These are phyloP conservation scores for Tulasnella sp. DNA, from an alignment of 768 basidiomycete species.

Conservation along the genomic window DNA sequence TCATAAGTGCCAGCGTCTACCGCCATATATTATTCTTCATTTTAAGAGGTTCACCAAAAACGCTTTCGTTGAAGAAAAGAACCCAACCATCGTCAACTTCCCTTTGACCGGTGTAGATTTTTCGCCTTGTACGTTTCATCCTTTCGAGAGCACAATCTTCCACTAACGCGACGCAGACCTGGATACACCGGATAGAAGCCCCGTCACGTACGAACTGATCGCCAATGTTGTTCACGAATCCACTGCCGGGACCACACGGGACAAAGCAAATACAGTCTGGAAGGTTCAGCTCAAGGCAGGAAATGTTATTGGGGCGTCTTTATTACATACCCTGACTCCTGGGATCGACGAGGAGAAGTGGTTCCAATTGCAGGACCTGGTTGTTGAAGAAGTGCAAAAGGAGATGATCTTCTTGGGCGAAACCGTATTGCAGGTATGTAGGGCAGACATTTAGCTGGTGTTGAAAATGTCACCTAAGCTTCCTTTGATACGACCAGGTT, in stretches of 20 bases:
- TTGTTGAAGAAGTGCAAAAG: conserved; percentile 90
- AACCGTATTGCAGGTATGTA: conserved; percentile 90
- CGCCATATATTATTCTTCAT: conserved; percentile 85
- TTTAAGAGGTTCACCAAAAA: conserved; percentile 97
- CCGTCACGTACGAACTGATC: conserved; percentile 82
- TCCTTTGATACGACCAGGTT: too few species aligned
- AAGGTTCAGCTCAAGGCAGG: conserved; percentile 76
- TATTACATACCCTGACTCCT: conserved; percentile 25
- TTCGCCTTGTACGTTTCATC: conserved; percentile 58
- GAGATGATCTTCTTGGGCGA: conserved; percentile 98
- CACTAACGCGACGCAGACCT: conserved; percentile 44
- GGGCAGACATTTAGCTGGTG: too few species aligned
- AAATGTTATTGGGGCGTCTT: background rate
- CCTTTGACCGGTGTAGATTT: conserved; percentile 89
- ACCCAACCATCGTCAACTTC: conserved; percentile 97
- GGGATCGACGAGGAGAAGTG: conserved; percentile 82
- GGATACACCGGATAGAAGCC: conserved; percentile 46
- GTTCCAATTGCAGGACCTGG: conserved; percentile 93
- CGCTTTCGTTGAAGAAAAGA: conserved; percentile 94
- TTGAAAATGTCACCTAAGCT: too few species aligned
- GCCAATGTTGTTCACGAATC: conserved; percentile 94
- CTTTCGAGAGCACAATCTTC: conserved; percentile 15
- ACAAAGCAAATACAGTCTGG: conserved; percentile 86
- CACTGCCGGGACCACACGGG: conserved; percentile 86
- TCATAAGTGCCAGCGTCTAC: conserved; percentile 81